phyloP scores from a whole-genome alignment of 78 protist genomes.

The Dictyostelium firmibasis region DNA sequence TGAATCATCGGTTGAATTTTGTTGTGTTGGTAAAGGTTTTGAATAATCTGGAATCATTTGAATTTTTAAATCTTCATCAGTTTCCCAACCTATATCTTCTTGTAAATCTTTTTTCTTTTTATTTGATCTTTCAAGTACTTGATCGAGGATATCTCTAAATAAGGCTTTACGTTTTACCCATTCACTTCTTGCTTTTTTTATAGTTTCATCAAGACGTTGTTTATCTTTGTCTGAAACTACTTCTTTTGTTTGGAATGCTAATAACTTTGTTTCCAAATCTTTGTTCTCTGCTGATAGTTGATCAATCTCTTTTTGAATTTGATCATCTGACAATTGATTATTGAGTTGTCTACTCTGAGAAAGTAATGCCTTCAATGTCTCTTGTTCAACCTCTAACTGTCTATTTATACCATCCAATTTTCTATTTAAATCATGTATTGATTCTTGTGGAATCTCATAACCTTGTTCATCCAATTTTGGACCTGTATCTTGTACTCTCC shows the following conservation, averaged over 20 bases:
- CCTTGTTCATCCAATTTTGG: conserved; percentile 34
- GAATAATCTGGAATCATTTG: conserved; percentile 15
- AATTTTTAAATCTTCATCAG: conserved; percentile 49
- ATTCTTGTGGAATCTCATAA: background rate
- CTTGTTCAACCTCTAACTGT: background rate
- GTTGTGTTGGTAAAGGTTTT: background rate
- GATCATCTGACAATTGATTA: conserved; percentile 8
- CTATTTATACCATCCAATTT: background rate
- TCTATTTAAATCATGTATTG: conserved; percentile 14
- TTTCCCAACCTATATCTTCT: conserved; percentile 65
- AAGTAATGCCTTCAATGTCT: background rate
- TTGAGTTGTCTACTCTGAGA: background rate
- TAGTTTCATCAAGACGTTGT: background rate
- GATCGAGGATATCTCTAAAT: conserved; percentile 21
- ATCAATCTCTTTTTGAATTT: background rate
- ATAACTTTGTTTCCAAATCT: background rate
- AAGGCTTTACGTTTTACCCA: conserved; percentile 36
- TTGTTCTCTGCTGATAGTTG: background rate
- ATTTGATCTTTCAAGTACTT: conserved; percentile 27
- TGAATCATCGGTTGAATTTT: background rate
- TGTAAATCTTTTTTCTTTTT: conserved; percentile 59
- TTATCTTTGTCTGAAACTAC: background rate
- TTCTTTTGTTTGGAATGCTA: background rate
- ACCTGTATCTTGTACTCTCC: conserved; percentile 10
- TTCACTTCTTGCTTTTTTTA: conserved; percentile 46